Base-by-base conservation (phyloP, 805 yeast genomes). In the Metschnikowia henanensis region DNA sequence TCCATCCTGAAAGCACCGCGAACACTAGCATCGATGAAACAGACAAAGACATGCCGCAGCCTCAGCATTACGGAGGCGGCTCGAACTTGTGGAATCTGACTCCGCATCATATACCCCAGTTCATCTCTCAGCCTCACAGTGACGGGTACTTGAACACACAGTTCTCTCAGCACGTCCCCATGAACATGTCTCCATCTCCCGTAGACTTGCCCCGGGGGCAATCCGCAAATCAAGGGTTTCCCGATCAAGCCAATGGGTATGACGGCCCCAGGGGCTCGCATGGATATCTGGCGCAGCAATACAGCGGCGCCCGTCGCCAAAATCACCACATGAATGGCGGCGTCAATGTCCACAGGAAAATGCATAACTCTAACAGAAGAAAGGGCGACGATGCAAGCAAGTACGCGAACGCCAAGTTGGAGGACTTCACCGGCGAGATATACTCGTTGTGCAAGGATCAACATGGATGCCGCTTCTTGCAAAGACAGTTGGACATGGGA, bases 381-480 rank as follows among this genome's bases (percentile, higher is more conserved):
- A 71, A 65, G 46, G 81, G 81, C 25, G 92, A 84, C 51, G 92
- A 85, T 58, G 86, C 87, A 2, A 68, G 87, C 5, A 80, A 79
- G 58, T 86, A 81, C 54, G 73, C 79, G 32, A 81, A 84, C 64
- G 86, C 90, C 16, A 72, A 77, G 37, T 66, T 86, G 49, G 80
- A 75, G 37, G 90, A 86, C 53, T 86, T 83, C 58, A 67, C 76
- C 15, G 89, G 89, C 35, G 83, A 81, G 45, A 84, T 92, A 41
- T 86, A 80, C 59, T 76, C 87, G 1, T 72, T 94, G 50, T 91
- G 98, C 68, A 88, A 84, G 59, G 99, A 92, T 62, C 98, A 92
- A 67, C 97, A 92, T 61, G 98, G 99, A 7, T 92, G 98, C 61
- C 75, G 99, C 46, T 90, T 87, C 62, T 69, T 92, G 50, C 99